Percentiles rank a stretch among this genome's conserved stretches.
Evolutionary conservation across 1,139 yeast genomes (phyloP).

Genomic region (Yamadazyma sp.): DNA sequence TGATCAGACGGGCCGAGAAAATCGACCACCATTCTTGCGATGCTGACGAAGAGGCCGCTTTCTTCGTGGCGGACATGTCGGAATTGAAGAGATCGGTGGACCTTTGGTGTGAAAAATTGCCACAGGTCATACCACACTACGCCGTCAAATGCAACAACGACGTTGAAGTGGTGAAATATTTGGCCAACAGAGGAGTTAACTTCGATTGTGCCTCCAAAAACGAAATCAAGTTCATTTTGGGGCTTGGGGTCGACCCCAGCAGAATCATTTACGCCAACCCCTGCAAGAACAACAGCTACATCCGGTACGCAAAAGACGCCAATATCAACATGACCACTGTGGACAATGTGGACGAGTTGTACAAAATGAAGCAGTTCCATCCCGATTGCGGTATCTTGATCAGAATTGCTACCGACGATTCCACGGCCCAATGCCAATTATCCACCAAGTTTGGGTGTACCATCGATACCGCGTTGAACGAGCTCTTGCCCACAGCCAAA

Average conservation of each 20-base stretch:
- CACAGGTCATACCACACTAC: constrained; percentile 78
- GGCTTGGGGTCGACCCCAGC: constrained; percentile 59
- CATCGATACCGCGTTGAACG: constrained; percentile 49
- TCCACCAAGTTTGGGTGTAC: constrained; percentile 90
- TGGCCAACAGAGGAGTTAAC: constrained; percentile 65
- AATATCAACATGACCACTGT: constrained; percentile 78
- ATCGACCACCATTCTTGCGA: constrained; percentile 63
- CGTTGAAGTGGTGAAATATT: constrained; percentile 51
- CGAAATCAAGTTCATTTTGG: constrained; percentile 71
- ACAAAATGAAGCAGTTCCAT: constrained; percentile 66
- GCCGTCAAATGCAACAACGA: constrained; percentile 96
- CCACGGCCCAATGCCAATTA: constrained; percentile 81
- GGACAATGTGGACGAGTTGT: constrained; percentile 83
- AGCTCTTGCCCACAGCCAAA: constrained; percentile 62
- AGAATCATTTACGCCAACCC: constrained; percentile 92
- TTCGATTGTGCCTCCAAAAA: constrained; percentile 93
- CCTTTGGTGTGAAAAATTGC: constrained; percentile 65
- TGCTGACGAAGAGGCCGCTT: constrained; percentile 83
- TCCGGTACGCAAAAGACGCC: constrained; percentile 62
- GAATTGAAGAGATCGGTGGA: constrained; percentile 60
- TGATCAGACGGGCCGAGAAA: constrained; percentile 39
- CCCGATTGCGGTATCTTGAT: constrained; percentile 71
- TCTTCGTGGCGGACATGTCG: constrained; percentile 85
- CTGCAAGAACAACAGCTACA: constrained; percentile 79
- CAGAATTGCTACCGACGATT: constrained; percentile 89